Base-by-base conservation (phyloP, 495 filamentous ascomycete genomes). In the Lasiosphaeria hispida region DNA sequence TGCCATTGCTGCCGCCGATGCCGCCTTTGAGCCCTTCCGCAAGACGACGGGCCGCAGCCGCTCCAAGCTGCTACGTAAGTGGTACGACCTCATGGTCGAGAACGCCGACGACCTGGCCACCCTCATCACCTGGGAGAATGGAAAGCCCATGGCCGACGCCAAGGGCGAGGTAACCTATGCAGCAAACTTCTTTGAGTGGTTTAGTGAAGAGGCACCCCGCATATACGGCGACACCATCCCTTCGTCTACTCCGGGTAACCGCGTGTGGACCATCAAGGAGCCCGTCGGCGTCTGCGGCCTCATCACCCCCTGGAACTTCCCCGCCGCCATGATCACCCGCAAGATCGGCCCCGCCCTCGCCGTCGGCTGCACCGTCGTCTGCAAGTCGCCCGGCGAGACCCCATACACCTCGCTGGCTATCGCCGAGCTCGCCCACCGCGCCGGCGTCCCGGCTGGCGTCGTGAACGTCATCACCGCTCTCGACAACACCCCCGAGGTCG, bases 251-350 rank as follows among this genome's bases (percentile, higher is more conserved):
- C 72, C 85, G 0, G 85, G 83, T 0, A 92, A 91, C 75, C 80
- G 90, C n/a, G 79, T 92, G 2, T 80, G 89, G 33, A 93, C 89
- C 0, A 68, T 89, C 18, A 90, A 89, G 71, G 85, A 97, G 72
- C 93, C 94, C 6, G 84, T 97, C 44, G 94, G 94, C 60, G 93
- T 98, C 10, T 95, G 90, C 65, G 93, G 91, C 10, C 76, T 98
- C 35, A 96, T 98, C 69, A 97, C 94, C 17, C 94, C 94, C 19
- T 96, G 92, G 92, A 96, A 96, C 75, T 96, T 95, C 73, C 92
- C 92, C 2, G 87, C 88, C 7, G 92, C 92, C 7, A 96, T 96
- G 92, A 87, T 95, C 62, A 93, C 92, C 3, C 77, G 92, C 23
- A 96, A 96, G 73, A 84, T 92, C 55, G 92, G 84, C 1, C 89